These are phyloP conservation scores for Trematosphaeria pertusa DNA, from an alignment of 2,329 filamentous ascomycete species.

Conservation along the genomic window DNA sequence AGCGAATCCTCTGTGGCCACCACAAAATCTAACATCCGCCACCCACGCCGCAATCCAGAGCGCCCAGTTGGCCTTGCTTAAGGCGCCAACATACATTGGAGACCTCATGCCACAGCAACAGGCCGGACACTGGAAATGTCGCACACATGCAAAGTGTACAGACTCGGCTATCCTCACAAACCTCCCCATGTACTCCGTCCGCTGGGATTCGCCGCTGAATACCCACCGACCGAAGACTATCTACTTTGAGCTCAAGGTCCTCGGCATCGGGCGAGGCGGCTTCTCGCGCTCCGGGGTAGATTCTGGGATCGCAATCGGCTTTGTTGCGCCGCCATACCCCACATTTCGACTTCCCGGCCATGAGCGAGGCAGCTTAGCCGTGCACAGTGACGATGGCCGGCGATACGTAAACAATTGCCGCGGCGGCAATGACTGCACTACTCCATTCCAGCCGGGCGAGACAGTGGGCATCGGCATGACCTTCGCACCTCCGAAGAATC, in stretches of 20 bases:
- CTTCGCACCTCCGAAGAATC: conserved; percentile 54
- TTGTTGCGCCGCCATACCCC: conserved; percentile 76
- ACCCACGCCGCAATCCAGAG: conserved; percentile 57
- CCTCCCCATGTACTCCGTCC: conserved; percentile 71
- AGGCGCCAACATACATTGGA: conserved; percentile 38
- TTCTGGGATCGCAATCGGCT: conserved; percentile 71
- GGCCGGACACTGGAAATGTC: conserved; percentile 52
- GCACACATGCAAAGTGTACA: conserved; percentile 50
- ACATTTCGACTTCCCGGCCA: conserved; percentile 80
- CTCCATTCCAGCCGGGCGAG: conserved; percentile 68
- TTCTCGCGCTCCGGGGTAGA: conserved; percentile 49
- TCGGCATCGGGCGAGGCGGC: conserved; percentile 48
- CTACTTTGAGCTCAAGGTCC: conserved; percentile 75
- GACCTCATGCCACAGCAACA: conserved; percentile 55
- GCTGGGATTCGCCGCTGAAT: conserved; percentile 64
- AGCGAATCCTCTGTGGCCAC: conserved; percentile 64
- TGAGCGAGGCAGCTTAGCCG: conserved; percentile 75
- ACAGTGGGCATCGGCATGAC: conserved; percentile 76
- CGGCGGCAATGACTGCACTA: conserved; percentile 74
- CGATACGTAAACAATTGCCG: conserved; percentile 77
- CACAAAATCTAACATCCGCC: conserved; percentile 58
- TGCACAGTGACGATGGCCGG: conserved; percentile 83
- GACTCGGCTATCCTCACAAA: conserved; percentile 73
- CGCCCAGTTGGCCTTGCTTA: conserved; percentile 57
- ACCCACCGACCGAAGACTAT: conserved; percentile 61